These are phyloP conservation scores for Kazachstania viticola DNA, from an alignment of 805 yeast species.

Conservation along the genomic window DNA sequence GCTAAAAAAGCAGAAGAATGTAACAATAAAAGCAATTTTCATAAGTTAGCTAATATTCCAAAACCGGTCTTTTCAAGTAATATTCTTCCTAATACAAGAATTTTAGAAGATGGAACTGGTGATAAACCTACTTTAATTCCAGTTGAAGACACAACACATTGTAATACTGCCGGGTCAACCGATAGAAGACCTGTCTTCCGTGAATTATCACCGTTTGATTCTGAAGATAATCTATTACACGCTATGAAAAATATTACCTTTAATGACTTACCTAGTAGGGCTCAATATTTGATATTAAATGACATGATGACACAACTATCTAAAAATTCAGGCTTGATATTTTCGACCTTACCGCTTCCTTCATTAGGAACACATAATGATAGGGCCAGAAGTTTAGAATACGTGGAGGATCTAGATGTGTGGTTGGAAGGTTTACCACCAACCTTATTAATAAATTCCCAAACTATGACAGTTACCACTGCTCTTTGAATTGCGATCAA, in stretches of 20 bases:
- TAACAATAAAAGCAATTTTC: neutral
- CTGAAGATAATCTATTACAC: constrained; percentile 24
- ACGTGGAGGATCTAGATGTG: constrained; percentile 60
- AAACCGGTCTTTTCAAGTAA: constrained; percentile 62
- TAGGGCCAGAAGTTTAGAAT: constrained; percentile 58
- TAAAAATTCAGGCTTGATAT: constrained; percentile 53
- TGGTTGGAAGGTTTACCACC: constrained; percentile 86
- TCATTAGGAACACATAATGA: constrained; percentile 67
- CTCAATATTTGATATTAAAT: constrained; percentile 81
- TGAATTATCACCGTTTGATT: constrained; percentile 24
- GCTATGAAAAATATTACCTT: constrained; percentile 40
- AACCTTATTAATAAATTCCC: constrained; percentile 70
- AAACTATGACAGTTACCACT: constrained; percentile 92
- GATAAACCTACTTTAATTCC: constrained; percentile 55
- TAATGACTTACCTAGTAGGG: constrained; percentile 82
- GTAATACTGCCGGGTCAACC: constrained; percentile 1
- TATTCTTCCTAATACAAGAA: constrained; percentile 56
- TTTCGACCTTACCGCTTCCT: constrained; percentile 88
- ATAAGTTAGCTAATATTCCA: constrained; percentile 7
- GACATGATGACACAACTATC: constrained; percentile 69
- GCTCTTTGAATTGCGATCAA: constrained; percentile 50
- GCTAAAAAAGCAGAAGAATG: neutral
- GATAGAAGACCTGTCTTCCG: constrained; percentile 10
- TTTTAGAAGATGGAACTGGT: constrained; percentile 58
- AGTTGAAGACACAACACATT: constrained; percentile 25